Base-by-base conservation (phyloP, 73 alveolate genomes). In the Paramecium primaurelia region DNA sequence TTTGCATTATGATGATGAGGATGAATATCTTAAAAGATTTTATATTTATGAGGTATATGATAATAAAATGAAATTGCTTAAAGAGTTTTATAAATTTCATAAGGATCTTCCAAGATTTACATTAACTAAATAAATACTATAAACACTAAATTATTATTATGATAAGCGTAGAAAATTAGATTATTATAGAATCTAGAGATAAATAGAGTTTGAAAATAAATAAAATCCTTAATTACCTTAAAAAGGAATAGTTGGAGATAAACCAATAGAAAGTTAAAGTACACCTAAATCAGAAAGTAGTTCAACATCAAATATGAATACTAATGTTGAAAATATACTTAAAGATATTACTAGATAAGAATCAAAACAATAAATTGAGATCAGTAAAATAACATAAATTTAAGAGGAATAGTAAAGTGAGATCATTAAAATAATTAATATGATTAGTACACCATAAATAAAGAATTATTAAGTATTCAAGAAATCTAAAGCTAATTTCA, bases 241-340 rank as follows among this genome's bases (percentile, higher is more conserved):
- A 12, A 89, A 89, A 71, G 94, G 94, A 11, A 89, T 89, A 25
- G 94, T 89, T 47, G 94, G 94, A 16, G 94, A 89, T 2, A 71
- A 59, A 16, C 94, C 94, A 20, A 36, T 37, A 3, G 88, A 75
- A 8, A 3, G 37, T 37, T 8, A 75, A 75, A 75, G 88, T 22
- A 75, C 88, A 1, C 88, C 88, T 5, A 36, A 11, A 8, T 38
- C 68, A 38, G 68, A 36, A 12, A 38, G 68, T 20, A 38, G 68
- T 25, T 22, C 38, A 11, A 34, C 88, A 4, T 75, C 88, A 75
- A 36, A 75, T 9, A 6, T 42, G 16, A 28, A 64, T 26, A 28
- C 42, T 9, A 32, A 30, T 16, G 6, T 75, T 11, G 88, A 75
- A 36, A 75, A 75, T 38, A 75, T 75, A 12, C 68, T 75, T 5